phyloP scores from a whole-genome alignment of 2,329 filamentous ascomycete species.

The Sphaerulina populicola region DNA sequence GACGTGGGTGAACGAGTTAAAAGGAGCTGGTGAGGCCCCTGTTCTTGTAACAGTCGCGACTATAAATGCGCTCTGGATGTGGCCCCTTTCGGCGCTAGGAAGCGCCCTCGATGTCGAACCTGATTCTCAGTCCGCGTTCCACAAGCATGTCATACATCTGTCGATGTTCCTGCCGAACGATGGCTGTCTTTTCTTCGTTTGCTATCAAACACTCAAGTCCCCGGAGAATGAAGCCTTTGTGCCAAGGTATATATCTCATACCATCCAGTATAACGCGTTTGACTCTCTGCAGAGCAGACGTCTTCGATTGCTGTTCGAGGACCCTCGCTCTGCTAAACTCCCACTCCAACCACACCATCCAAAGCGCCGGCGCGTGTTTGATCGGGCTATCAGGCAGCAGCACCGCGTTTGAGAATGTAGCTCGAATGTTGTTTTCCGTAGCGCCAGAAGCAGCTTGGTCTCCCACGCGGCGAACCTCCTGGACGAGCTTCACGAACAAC shows the following conservation, averaged over 20 bases:
- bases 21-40: too few relatives aligned
- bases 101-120: not conserved
- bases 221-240: conserved; percentile 51
- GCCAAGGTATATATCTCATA: conserved; percentile 53
- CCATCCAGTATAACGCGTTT: conserved; percentile 50
- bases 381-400: conserved; percentile 30
- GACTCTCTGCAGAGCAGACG: conserved; percentile 35
- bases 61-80: too few relatives aligned
- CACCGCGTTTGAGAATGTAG: conserved; percentile 42
- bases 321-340: conserved; percentile 14
- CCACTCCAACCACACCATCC: conserved; percentile 27
- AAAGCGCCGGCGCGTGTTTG: conserved; percentile 26
- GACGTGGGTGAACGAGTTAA: too few relatives aligned
- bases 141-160: not conserved
- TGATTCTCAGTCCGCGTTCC: not conserved
- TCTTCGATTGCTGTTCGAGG: conserved; percentile 13
- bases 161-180: not conserved
- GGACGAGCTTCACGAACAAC: conserved; percentile 49
- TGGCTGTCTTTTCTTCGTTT: not conserved
- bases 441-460: conserved; percentile 23
- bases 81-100: too few relatives aligned
- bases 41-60: too few relatives aligned
- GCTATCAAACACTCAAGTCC: conserved; percentile 42
- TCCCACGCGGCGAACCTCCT: conserved; percentile 43
- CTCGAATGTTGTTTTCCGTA: conserved; percentile 31